These are phyloP conservation scores for Aotearoamyces nothofagi DNA, from an alignment of 2,329 filamentous ascomycete genomes.

Conservation along the genomic window DNA sequence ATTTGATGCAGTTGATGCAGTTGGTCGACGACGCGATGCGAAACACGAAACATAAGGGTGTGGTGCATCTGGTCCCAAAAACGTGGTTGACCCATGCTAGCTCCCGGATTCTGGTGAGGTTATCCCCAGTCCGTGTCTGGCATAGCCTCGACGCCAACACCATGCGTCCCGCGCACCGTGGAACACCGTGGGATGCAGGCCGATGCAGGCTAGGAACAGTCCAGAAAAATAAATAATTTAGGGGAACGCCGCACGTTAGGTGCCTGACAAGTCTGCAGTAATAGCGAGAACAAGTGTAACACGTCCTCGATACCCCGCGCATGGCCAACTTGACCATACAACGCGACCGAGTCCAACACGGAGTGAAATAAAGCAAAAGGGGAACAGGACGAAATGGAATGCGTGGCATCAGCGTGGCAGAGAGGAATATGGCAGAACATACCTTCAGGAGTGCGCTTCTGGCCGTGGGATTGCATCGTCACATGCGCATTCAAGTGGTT, in stretches of 20 bases:
- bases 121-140: slow-evolving; percentile 29
- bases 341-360: background rate
- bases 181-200: too few species aligned
- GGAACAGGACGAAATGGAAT: background rate
- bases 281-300: too few species aligned
- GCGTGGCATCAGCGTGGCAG: slow-evolving; percentile 7
- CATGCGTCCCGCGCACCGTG: slow-evolving; percentile 12
- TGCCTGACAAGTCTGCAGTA: too few species aligned
- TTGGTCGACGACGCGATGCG: too few species aligned
- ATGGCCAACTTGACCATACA: background rate
- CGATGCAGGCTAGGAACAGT: too few species aligned
- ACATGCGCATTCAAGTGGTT: slow-evolving; percentile 98
- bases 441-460: slow-evolving; percentile 96
- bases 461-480: slow-evolving; percentile 94
- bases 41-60: too few species aligned
- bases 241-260: too few species aligned
- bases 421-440: slow-evolving; percentile 28
- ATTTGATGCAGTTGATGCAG: too few species aligned
- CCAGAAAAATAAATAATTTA: too few species aligned
- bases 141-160: slow-evolving; percentile 31
- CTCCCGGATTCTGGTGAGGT: slow-evolving; percentile 18
- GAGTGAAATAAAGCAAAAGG: slow-evolving; percentile 11
- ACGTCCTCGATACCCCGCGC: too few species aligned
- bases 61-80: slow-evolving; percentile 17
- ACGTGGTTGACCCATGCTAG: slow-evolving; percentile 25